Evolutionary conservation across 257 asterid species (phyloP), one percentile per base, ranked within the genome.

Genomic region (Cinchona pubescens): DNA sequence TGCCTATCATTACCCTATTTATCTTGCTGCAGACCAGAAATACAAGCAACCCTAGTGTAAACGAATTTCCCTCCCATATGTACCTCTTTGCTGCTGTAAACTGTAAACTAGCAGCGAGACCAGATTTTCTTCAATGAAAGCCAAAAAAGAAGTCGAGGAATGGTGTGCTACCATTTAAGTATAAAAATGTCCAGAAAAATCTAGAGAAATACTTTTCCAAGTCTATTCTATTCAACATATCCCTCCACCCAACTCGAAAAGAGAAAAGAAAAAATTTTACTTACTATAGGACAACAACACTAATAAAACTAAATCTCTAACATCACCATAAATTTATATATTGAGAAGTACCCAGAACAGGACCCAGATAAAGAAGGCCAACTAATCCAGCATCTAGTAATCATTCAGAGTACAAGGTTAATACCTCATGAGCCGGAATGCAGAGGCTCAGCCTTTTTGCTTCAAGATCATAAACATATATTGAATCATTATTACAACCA

Each of bases 401-500:
- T 16, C 77, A 78, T 62, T 29, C 6, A 49, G 19, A 49, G 8
- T 49, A 71, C 74, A 75, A 64, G 18, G 4, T 13, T 61, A 40
- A 79, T 87, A 94, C 99, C 96, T 53, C 78, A 80, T 94, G 99
- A 78, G 99, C 99, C 18, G 90, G 90, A 77, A 94, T 94, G 81
- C 76, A 82, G 69, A 94, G 92, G 84, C 88, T 90, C 76, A 83
- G 87, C 81, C 81, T 86, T 79, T 80, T 89, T 69, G 90, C 83
- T 83, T 89, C 89, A 34, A 94, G 97, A 85, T 94, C 99, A 75
- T 94, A 94, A 68, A 92, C 96, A 79, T 91, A 90, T 72, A 94
- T 94, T 15, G 96, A 80, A 40, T 82, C 83, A 23, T 94, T 90
- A 34, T 87, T 92, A 76, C 95, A 83, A 51, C 87, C 99, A 79